These are phyloP conservation scores for Alternaria sp. DNA, from an alignment of 2,329 filamentous ascomycete genomes.

Conservation along the genomic window DNA sequence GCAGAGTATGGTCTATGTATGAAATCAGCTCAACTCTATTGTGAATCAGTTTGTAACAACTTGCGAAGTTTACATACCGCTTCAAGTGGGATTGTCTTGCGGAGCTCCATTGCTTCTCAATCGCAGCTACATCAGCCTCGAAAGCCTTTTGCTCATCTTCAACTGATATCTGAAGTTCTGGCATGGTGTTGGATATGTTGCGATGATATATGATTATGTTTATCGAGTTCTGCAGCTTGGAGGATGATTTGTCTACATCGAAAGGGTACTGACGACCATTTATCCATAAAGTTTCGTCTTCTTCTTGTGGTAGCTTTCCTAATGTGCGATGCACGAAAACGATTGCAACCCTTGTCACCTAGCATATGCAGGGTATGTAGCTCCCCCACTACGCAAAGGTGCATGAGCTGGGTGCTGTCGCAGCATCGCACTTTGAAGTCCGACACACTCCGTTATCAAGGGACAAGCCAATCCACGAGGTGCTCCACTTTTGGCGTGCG, in stretches of 20 bases:
- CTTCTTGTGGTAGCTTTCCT: neutral
- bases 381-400: neutral
- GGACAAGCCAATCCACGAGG: neutral
- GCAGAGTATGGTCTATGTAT: constrained; percentile 45
- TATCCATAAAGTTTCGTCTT: neutral
- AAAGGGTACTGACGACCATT: neutral
- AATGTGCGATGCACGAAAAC: neutral
- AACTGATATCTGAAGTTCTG: constrained; percentile 21
- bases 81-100: constrained; percentile 25
- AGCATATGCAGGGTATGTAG: neutral
- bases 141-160: constrained; percentile 40
- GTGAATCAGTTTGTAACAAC: too few relatives aligned
- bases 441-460: neutral
- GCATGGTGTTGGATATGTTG: constrained; percentile 4
- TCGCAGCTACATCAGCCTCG: constrained; percentile 43
- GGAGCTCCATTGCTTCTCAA: constrained; percentile 49
- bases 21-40: neutral
- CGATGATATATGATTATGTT: neutral
- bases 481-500: neutral
- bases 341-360: neutral
- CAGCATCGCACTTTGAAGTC: neutral
- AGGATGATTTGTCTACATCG: neutral
- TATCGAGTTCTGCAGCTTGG: neutral
- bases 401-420: neutral
- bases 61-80: constrained; percentile 10